Conservation (phyloP, 768 basidiomycete genomes). For the Boletus rufocinnamomeus region DNA sequence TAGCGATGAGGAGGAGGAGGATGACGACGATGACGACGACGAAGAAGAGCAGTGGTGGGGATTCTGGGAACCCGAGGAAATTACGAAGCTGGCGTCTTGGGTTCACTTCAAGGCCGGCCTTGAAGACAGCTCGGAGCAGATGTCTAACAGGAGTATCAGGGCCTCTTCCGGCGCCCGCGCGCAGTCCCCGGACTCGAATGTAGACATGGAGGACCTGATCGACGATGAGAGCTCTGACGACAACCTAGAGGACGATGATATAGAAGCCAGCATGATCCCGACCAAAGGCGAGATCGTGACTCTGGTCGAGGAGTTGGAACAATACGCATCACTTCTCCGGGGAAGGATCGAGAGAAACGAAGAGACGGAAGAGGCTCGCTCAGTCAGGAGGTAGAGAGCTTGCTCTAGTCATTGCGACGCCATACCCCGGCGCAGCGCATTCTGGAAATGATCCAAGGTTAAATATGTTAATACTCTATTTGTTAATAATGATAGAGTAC, state of each 20-base stretch:
- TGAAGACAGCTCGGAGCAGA: constrained; percentile 25
- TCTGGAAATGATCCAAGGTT: constrained; percentile 7
- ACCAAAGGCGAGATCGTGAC: constrained; percentile 39
- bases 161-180: constrained; percentile 1
- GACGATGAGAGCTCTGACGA: constrained; percentile 13
- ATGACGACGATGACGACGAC: constrained; percentile 38
- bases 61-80: constrained; percentile 65
- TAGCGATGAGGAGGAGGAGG: constrained; percentile 27
- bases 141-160: not conserved
- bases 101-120: constrained; percentile 52
- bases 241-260: constrained; percentile 2
- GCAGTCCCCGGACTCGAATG: constrained; percentile 13
- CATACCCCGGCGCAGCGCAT: constrained; percentile 11
- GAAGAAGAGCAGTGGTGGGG: constrained; percentile 69
- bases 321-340: constrained; percentile 61
- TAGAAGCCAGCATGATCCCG: constrained; percentile 14
- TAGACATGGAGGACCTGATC: constrained; percentile 22
- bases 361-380: constrained; percentile 17
- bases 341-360: constrained; percentile 51
- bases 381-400: constrained; percentile 13
- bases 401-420: not conserved
- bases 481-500: constrained; percentile 27
- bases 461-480: constrained; percentile 31
- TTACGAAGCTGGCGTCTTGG: constrained; percentile 67
- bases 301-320: constrained; percentile 55